Evolutionary conservation across 495 filamentous ascomycete species (phyloP), one percentile per base, ranked within the genome.

Genomic region (Penicillium lagena): DNA sequence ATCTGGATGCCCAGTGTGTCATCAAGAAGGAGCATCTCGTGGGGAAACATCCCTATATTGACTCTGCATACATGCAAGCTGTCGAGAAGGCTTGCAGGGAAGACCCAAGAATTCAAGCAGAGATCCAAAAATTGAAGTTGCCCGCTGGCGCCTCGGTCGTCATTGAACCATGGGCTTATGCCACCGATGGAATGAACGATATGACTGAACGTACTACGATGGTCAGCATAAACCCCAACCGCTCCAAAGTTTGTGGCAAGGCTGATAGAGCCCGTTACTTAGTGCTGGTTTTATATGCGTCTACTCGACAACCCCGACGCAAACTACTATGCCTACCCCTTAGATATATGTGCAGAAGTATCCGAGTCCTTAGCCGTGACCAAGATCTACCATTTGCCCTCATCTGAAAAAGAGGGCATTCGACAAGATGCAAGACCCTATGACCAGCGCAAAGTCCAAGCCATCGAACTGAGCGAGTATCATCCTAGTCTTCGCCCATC

Each of bases 281-380:
- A 68, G 60, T 62, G 62, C 29, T 68, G 47, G 36, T 58, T 69
- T 8, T 68, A 66, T 35, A 58, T 64, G 54, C 42, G 54, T 7
- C 44, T 58, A 1, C 12, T 50, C 2, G 49, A 55, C n/a, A 39
- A 61, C 17, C 46, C 37, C 0, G 65, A 71, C n/a, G 55, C 56
- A 29, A 90, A 90, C 51, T 81, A 87, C 54, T 94, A 94, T 60
- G 80, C 87, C 2, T 80, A 86, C 40, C 88, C 88, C 0, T 68
- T 93, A 6, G 38, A 83, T 82, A 44, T 89, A 68, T 43, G 81
- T 1, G 83, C 87, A 8, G 66, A 90, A 30, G 75, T 81, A 43
- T 75, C 77, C 15, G 73, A 72, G 10, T 75, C 77, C 4, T 67
- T 78, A 54, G 73, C 78, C 40, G 78, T 90, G 1, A 77, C 56